Evolutionary conservation across 179 eudicot genomes (phyloP), one percentile per base, ranked within the genome.

Genomic region (Drosera spatulata): DNA sequence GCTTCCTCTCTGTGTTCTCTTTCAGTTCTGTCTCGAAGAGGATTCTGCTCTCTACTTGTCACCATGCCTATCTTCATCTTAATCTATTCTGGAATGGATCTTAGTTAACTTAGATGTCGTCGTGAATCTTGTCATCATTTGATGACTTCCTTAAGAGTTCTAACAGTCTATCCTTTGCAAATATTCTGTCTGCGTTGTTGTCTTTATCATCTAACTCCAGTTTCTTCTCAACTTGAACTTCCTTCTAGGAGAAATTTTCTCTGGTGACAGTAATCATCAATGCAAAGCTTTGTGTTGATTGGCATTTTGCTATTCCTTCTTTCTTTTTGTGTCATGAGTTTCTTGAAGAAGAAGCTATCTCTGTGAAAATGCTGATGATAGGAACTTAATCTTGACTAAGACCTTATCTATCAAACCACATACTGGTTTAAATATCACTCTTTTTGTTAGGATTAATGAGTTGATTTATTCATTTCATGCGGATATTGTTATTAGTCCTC

Each of bases 161-260:
- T 38, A 76, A 83, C 86, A 85, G 69, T 73, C 76, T 71, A 69
- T 77, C 82, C 64, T 67, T 66, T 56, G 44, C 7, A 59, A 60
- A 56, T 59, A 42, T 66, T 71, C 74, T 71, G 51, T 71, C 68
- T 13, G 65, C 7, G 67, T 58, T 67, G 81, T 45, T 67, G 60
- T 62, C 71, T 49, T 61, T 22, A 41, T 73, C 77, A 63, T 68
- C 55, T 7, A 43, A 55, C 62, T 73, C 69, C 66, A 52, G 10
- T 53, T 62, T 56, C 54, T 13, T 58, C 60, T 40, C 53, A 53
- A 14, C 22, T 47, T 75, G 40, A 55, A 60, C 59, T 71, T 62
- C 62, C 71, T 58, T 45, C 54, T 72, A 67, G 60, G 40, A 61
- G 64, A 56, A 63, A 45, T 54, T 64, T 62, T 67, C 70, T 38